These are phyloP conservation scores for Clonostachys byssicola DNA, from an alignment of 2,329 filamentous ascomycete genomes.

Conservation along the genomic window DNA sequence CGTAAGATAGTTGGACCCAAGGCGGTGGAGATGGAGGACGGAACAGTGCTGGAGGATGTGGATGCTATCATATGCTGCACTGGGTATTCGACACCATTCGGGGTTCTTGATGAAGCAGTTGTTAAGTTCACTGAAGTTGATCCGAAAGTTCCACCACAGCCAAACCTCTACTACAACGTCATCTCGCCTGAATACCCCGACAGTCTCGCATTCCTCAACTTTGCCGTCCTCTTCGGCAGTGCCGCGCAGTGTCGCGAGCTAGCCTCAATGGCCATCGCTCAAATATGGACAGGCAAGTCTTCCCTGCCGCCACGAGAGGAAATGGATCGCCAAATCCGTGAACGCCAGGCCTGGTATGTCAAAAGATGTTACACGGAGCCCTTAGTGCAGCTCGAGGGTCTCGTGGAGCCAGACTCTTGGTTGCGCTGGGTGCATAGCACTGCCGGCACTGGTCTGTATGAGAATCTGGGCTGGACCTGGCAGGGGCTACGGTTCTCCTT, in stretches of 20 bases:
- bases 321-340: conserved; percentile 21
- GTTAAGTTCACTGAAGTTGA: conserved; percentile 2
- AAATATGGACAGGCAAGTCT: conserved; percentile 31
- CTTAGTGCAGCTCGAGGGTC: conserved; percentile 8
- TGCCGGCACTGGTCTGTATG: conserved; percentile 31
- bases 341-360: conserved; percentile 7
- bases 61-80: conserved; percentile 23
- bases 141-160: conserved; percentile 13
- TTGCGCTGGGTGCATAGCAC: conserved; percentile 27
- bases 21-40: conserved; percentile 14
- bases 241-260: conserved; percentile 31
- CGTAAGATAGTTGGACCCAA: conserved; percentile 9
- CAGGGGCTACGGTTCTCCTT: conserved; percentile 30
- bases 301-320: conserved; percentile 20
- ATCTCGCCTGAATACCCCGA: conserved; percentile 31
- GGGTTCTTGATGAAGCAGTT: conserved; percentile 4
- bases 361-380: conserved; percentile 5
- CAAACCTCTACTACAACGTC: conserved; percentile 31
- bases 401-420: conserved; percentile 21
- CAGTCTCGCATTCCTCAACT: conserved; percentile 32
- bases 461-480: conserved; percentile 30
- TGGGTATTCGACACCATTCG: conserved; percentile 19
- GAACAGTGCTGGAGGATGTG: conserved; percentile 12
- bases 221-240: conserved; percentile 21
- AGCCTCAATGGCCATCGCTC: conserved; percentile 29